Evolutionary conservation across 768 basidiomycete species (phyloP), one percentile per base, ranked within the genome.

Genomic region (Mycena indigotica): DNA sequence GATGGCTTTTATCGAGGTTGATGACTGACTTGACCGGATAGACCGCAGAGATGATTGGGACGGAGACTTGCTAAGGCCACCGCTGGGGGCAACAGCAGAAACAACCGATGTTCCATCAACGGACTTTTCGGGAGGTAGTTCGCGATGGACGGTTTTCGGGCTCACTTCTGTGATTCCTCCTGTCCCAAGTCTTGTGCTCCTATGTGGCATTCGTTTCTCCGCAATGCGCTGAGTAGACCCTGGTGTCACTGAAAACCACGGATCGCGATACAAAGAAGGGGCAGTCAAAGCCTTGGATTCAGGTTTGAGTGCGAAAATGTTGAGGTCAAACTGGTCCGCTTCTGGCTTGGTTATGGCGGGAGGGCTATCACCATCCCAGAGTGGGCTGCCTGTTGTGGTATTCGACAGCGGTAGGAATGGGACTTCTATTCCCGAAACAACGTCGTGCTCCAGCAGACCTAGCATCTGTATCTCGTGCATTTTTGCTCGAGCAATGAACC

Each of bases 391-490:
- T 6, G 60, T 25, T 28, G 66, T 65, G 25, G 77, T 75, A 26
- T 56, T 28, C 61, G 74, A 69, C 28, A 83, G 81, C 6, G 82
- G 80, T 25, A 93, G 72, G 67, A 85, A 89, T 1, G 95, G 95
- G 13, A 97, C 85, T 60, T 91, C 89, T 58, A 97, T 95, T 61
- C 87, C 88, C 4, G 92, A 88, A 21, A 93, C 84, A 28, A 97
- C 88, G 64, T 96, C 94, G 64, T 95, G 91, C 63, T 94, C 94
- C 41, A 96, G 77, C 8, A 96, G 76, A 5, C 95, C 95, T 1
- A 97, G 82, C 91, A 93, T 95, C 67, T 97, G 91, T 35, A 97
- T 93, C 68, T 95, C 92, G 66, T 94, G 92, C 93, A 97, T 96
- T 74, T 93, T 92, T n/a, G 91, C 94, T 28, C 96, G 85, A 4